Evolutionary conservation across 2,329 filamentous ascomycete species (phyloP).

Genomic region (Aspergillus novoparasiticus): DNA sequence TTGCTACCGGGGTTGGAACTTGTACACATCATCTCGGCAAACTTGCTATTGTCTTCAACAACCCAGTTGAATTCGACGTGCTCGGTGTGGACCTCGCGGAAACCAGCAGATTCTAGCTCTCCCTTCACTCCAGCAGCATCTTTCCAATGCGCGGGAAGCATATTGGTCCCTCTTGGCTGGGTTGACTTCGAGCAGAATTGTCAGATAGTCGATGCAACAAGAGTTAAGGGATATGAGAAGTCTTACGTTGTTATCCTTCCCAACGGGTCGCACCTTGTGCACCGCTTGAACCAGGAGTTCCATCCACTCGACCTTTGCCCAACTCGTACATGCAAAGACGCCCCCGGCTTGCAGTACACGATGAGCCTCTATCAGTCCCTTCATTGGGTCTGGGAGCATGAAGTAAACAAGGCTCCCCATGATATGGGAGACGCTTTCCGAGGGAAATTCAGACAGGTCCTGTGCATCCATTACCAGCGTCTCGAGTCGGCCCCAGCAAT

Average conservation of each 20-base stretch:
- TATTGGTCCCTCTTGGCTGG: not conserved
- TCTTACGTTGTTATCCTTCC: not conserved
- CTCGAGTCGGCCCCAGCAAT: not conserved
- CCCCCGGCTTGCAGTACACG: not conserved
- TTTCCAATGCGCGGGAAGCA: not conserved
- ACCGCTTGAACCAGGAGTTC: not conserved
- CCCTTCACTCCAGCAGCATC: not conserved
- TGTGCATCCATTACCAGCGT: not conserved
- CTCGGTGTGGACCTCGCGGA: not conserved
- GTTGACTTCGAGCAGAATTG: not conserved
- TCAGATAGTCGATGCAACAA: not conserved
- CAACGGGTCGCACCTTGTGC: not conserved
- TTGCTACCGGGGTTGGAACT: not conserved
- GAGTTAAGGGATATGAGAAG: not conserved
- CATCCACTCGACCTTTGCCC: not conserved
- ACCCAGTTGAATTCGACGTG: not conserved
- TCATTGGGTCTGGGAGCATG: not conserved
- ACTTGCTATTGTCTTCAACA: not conserved
- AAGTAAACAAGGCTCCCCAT: constrained; percentile 1
- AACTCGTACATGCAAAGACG: not conserved
- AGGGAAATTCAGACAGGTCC: not conserved
- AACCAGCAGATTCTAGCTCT: not conserved
- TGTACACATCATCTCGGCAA: not conserved
- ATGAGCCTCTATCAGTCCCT: not conserved
- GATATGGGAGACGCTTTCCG: not conserved